These are phyloP conservation scores for Termitomyces bulborhizus DNA, from an alignment of 768 basidiomycete species.

Conservation along the genomic window DNA sequence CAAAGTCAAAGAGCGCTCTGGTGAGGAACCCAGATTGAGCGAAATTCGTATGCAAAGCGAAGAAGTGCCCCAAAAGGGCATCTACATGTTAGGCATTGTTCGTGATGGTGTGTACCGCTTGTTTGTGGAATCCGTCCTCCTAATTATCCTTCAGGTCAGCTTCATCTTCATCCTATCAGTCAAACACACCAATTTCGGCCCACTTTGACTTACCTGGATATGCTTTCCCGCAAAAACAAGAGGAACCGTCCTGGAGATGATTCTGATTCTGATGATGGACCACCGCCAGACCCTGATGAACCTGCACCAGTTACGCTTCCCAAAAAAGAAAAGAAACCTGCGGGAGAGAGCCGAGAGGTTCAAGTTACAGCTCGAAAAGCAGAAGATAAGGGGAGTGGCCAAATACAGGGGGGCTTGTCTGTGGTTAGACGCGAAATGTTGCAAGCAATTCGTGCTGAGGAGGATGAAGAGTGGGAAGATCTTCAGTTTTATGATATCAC, in stretches of 20 bases:
- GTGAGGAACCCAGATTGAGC: slow-evolving; percentile 53
- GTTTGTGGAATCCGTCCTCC: neutral
- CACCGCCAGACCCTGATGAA: slow-evolving; percentile 78
- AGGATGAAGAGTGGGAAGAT: slow-evolving; percentile 72
- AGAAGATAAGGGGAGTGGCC: slow-evolving; percentile 52
- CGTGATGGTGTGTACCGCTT: slow-evolving; percentile 50
- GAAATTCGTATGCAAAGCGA: slow-evolving; percentile 75
- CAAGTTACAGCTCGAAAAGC: slow-evolving; percentile 69
- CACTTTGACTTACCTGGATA: slow-evolving; percentile 75
- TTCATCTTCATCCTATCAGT: slow-evolving; percentile 74
- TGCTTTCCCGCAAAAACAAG: slow-evolving; percentile 56
- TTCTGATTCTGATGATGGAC: slow-evolving; percentile 73
- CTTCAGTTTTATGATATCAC: slow-evolving; percentile 60
- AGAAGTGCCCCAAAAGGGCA: slow-evolving; percentile 54
- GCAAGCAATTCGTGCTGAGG: slow-evolving; percentile 62
- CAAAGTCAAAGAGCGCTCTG: slow-evolving; percentile 37
- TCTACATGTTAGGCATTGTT: slow-evolving; percentile 73
- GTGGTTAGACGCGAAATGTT: slow-evolving; percentile 72
- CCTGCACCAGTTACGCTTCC: slow-evolving; percentile 34
- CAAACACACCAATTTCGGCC: slow-evolving; percentile 82
- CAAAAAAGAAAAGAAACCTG: slow-evolving; percentile 57
- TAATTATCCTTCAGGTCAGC: slow-evolving; percentile 38
- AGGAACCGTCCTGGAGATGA: slow-evolving; percentile 46
- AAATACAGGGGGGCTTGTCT: slow-evolving; percentile 61
- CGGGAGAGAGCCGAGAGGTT: slow-evolving; percentile 64